These are phyloP conservation scores for Colletotrichum plurivorum DNA, from an alignment of 2,329 filamentous ascomycete genomes.

Conservation along the genomic window DNA sequence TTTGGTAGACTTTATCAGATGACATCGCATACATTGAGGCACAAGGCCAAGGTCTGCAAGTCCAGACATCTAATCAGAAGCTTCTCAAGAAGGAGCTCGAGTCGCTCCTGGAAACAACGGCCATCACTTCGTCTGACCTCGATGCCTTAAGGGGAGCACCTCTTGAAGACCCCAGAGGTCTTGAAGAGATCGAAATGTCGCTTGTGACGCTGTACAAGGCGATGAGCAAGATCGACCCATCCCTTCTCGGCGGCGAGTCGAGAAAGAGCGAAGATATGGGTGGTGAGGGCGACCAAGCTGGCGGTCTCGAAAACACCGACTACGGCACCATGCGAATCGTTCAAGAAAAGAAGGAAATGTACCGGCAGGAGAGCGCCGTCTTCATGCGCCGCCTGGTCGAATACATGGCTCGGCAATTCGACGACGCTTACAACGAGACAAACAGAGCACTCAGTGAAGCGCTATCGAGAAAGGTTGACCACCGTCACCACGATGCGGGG, in stretches of 20 bases:
- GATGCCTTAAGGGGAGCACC: slow-evolving; percentile 81
- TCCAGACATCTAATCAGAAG: slow-evolving; percentile 97
- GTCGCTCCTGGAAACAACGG: slow-evolving; percentile 90
- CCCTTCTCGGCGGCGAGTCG: slow-evolving; percentile 70
- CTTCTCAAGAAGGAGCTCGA: slow-evolving; percentile 91
- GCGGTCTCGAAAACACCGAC: slow-evolving; percentile 68
- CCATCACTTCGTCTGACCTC: slow-evolving; percentile 84
- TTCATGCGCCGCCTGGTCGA: slow-evolving; percentile 87
- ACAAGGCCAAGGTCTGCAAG: slow-evolving; percentile 95
- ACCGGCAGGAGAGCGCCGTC: slow-evolving; percentile 79
- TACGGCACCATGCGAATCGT: slow-evolving; percentile 94
- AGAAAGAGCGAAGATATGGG: slow-evolving; percentile 65
- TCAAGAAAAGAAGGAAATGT: slow-evolving; percentile 94
- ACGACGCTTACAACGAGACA: slow-evolving; percentile 79
- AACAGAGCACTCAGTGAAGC: slow-evolving; percentile 74
- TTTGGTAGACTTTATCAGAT: slow-evolving; percentile 85
- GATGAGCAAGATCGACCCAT: slow-evolving; percentile 93
- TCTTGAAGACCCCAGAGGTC: slow-evolving; percentile 77
- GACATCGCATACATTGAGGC: slow-evolving; percentile 98
- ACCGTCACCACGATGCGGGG: slow-evolving; percentile 78
- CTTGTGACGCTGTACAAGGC: slow-evolving; percentile 90
- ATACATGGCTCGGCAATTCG: slow-evolving; percentile 87
- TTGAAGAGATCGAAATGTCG: slow-evolving; percentile 83
- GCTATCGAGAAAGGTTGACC: slow-evolving; percentile 77
- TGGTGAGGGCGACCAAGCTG: slow-evolving; percentile 58